Base-by-base conservation (phyloP, 164 flowering plant species). In the Cinnamomum micranthum region DNA sequence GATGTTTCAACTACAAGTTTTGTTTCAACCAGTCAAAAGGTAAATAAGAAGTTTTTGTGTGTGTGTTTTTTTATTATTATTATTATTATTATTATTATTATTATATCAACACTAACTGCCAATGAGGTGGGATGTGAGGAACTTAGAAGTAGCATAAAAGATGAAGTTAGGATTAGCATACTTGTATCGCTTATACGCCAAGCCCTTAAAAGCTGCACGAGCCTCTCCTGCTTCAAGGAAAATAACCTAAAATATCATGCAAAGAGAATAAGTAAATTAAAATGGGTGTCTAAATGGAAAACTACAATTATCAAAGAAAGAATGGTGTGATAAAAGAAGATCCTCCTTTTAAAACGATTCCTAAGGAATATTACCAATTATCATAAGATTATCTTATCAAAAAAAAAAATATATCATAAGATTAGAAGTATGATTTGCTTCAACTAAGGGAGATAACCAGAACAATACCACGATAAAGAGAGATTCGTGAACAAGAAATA, bases 141-240 rank as follows among this genome's bases (percentile, higher is more conserved):
- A 55, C 20, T 55, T 28, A 31, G 33, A 23, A 35, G 58, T 19
- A 70, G 80, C 90, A 83, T 85, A 96, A 41, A 41, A 41, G 47
- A 41, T 67, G n/a, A 55, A 13, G 19, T 55, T 28, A n/a, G 33
- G 14, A 35, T 35, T 19, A 71, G 80, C 90, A 83, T 85, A 96
- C 99, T 88, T 92, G 89, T 86, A 94, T 25, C 95, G 95, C 77
- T 85, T 90, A 83, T 94, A 96, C 50, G 93, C 90, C 64, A 92
- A 84, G 65, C 92, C 87, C 73, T 68, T 88, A 80, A 90, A 90
- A 77, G 98, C 99, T 50, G 91, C 85, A 76, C 97, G 91, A 62
- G 98, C 99, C 73, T 88, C 98, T 68, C 86, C 81, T 27, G 97
- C 88, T 87, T 96, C 97, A 73, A 96, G 92, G 80, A 90, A 96